Evolutionary conservation across 148 eudicot genomes (phyloP).

Genomic region (Dianthus caryophyllus): DNA sequence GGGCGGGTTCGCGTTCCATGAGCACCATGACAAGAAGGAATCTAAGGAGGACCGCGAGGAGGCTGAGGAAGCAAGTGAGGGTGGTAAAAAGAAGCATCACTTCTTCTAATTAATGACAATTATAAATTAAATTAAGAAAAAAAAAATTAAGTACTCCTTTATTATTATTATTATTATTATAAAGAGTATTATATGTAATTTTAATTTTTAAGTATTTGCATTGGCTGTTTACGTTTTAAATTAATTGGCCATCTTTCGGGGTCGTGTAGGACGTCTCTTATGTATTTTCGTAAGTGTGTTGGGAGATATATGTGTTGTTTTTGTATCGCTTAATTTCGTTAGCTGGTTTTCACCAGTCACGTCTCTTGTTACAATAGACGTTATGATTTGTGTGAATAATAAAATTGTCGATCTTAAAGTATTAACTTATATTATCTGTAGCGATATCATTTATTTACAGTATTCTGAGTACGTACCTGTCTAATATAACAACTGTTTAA

Average conservation of each 20-base stretch:
- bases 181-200: neutral
- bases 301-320: too few species aligned
- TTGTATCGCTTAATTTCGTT: too few species aligned
- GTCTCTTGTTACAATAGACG: neutral
- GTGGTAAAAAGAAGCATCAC: slow-evolving; percentile 28
- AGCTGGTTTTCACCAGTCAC: too few species aligned
- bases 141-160: neutral
- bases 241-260: too few species aligned
- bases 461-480: too few species aligned
- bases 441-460: too few species aligned
- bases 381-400: slow-evolving; percentile 7
- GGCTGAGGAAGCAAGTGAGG: slow-evolving; percentile 20
- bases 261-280: too few species aligned
- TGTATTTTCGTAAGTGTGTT: too few species aligned
- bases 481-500: too few species aligned
- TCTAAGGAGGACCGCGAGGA: slow-evolving; percentile 30
- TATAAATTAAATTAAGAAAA: neutral
- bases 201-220: too few species aligned
- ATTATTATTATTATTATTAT: neutral
- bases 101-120: slow-evolving; percentile 20
- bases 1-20: slow-evolving; percentile 42
- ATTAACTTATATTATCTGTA: too few species aligned
- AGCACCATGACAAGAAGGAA: slow-evolving; percentile 35
- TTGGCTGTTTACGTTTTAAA: too few species aligned
- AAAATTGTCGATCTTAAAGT: neutral